Base-by-base conservation (phyloP, 2,329 filamentous ascomycete genomes). In the Lasiodiplodia hormozganensis region DNA sequence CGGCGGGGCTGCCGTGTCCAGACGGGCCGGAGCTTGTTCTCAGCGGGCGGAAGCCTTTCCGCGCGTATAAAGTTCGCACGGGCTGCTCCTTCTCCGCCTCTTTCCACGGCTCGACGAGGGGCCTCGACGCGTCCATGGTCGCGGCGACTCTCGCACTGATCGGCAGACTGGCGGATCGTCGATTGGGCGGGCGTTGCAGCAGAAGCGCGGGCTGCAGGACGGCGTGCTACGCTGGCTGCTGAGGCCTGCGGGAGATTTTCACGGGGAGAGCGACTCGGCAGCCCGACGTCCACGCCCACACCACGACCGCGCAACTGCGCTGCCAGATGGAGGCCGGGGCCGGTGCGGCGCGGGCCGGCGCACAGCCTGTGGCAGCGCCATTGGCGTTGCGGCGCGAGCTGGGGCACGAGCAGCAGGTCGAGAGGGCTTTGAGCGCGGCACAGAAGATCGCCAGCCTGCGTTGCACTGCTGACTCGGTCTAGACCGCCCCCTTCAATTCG, bases 161-260 rank as follows among this genome's bases (percentile, higher is more conserved):
- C 54, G 54, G 8, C 34, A 21, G n/a, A 4, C n/a, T 21, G 12
- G 12, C 57, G 4, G 57, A 47, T 47, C 38, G 38, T 36, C 43
- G 40, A 62, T 51, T 51, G 43, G 58, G 25, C 58, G 51, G 58
- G 58, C 18, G 36, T 25, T 36, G 25, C 40, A 31, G 11, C 8
- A 43, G 21, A 51, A 49, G 58, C 58, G 28, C 49, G 58, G 58
- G 43, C 58, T 62, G 58, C 58, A 62, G 58, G 58, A 31, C 58
- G 58, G 58, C 58, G 25, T 31, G n/a, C 40, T 31, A 43, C 58
- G 25, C 16, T 31, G 38, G 14, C 40, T 49, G 40, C 38, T 18
- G n/a, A 60, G 36, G 57, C 14, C 23, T 25, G 53, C 53, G 53
- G 53, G 53, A 56, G 53, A 56, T 56, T 56, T 31, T n/a, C 53